phyloP scores from a whole-genome alignment of 2,329 filamentous ascomycete genomes.

The Cercospora sp. region DNA sequence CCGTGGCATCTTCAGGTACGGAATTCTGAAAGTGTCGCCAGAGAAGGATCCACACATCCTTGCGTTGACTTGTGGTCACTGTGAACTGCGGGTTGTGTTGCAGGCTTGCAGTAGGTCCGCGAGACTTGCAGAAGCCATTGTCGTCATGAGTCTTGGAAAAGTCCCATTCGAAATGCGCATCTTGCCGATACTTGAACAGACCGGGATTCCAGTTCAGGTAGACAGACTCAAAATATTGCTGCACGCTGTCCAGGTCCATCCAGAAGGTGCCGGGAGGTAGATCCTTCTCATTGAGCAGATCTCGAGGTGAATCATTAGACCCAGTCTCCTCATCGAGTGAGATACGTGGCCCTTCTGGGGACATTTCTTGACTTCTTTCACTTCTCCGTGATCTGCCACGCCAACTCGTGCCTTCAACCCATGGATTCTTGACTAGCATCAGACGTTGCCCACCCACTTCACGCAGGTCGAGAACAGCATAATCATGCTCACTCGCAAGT shows the following conservation, averaged over 20 bases:
- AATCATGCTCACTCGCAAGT: slow-evolving; percentile 87
- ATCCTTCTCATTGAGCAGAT: slow-evolving; percentile 43
- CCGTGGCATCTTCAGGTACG: slow-evolving; percentile 30
- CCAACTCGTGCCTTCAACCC: slow-evolving; percentile 80
- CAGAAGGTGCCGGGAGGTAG: slow-evolving; percentile 77
- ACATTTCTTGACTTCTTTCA: slow-evolving; percentile 6
- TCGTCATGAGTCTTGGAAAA: slow-evolving; percentile 42
- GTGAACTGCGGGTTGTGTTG: slow-evolving; percentile 64
- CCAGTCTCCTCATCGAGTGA: slow-evolving; percentile 33
- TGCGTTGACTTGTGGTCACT: slow-evolving; percentile 55
- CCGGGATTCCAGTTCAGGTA: slow-evolving; percentile 97
- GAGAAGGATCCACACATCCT: slow-evolving; percentile 78
- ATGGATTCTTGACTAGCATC: slow-evolving; percentile 91
- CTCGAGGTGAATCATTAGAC: slow-evolving; percentile 37
- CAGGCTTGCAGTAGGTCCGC: slow-evolving; percentile 71
- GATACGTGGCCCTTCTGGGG: slow-evolving; percentile 17
- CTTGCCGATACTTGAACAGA: slow-evolving; percentile 77
- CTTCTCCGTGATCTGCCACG: slow-evolving; percentile 48
- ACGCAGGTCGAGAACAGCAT: slow-evolving; percentile 80
- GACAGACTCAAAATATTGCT: slow-evolving; percentile 91
- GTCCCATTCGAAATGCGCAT: slow-evolving; percentile 88
- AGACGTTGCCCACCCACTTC: slow-evolving; percentile 64
- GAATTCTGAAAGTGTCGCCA: slow-evolving; percentile 71
- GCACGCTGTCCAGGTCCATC: slow-evolving; percentile 84
- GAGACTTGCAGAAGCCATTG: slow-evolving; percentile 34